Evolutionary conservation across 106 monocot species (phyloP).

Genomic region (Dendrobium catenatum): DNA sequence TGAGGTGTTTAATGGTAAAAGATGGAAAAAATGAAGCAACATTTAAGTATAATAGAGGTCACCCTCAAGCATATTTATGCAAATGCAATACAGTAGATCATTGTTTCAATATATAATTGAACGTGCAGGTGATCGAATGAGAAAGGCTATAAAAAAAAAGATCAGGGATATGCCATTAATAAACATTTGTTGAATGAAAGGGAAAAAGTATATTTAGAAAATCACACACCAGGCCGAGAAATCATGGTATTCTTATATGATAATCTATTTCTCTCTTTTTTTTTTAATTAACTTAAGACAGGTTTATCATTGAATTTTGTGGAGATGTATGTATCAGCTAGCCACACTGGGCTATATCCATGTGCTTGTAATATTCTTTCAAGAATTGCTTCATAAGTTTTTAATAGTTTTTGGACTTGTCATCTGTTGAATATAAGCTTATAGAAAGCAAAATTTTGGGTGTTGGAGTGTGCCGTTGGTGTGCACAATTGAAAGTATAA

Average conservation of each 20-base stretch:
- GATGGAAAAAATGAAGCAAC: neutral
- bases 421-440: neutral
- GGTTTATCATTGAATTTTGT: neutral
- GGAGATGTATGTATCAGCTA: neutral
- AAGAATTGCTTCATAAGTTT: neutral
- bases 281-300: neutral
- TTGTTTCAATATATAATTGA: too few relatives aligned
- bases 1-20: neutral
- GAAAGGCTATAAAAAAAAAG: too few relatives aligned
- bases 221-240: neutral
- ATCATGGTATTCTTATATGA: neutral
- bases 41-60: neutral
- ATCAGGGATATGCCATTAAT: too few relatives aligned
- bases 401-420: neutral
- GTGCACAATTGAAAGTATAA: neutral
- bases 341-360: neutral
- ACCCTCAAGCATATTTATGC: neutral
- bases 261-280: neutral
- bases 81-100: neutral
- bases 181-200: too few relatives aligned
- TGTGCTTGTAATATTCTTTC: neutral
- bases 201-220: neutral
- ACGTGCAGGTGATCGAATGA: too few relatives aligned
- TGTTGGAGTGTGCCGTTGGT: neutral
- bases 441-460: neutral